Base-by-base conservation (phyloP, 75 land plant genomes). In the Sequoiadendron giganteum region DNA sequence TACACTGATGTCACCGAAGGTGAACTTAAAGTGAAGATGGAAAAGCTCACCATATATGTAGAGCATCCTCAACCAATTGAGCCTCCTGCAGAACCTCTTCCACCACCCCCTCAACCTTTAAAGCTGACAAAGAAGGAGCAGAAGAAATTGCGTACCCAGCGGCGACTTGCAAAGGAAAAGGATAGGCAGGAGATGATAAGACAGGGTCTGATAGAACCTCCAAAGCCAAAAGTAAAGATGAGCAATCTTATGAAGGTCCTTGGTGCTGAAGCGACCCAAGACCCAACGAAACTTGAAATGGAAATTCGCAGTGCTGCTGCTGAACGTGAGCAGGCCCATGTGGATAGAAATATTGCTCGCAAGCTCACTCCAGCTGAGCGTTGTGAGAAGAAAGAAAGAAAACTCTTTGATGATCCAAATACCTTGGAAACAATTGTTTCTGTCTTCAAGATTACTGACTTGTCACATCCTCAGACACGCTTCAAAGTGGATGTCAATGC, bases 31-130 rank as follows among this genome's bases (percentile, higher is more conserved):
- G 83, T 95, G 87, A 98, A 93, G 88, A 89, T 88, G 90, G 99
- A 98, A 38, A 98, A 94, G 52, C 90, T 98, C 21, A 98, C 96
- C 1, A 91, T 92, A 15, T 95, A 97, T 89, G 94, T 96, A 1
- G 96, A 95, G 87, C 99, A 98, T 54, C 99, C 99, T 86, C 94
- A 90, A 36, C 98, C 99, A 38, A 98, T 98, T 82, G 98, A 98
- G 89, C 99, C 99, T 70, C 99, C 99, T 85, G 99, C 97, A 34
- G 99, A 98, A 88, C 96, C 98, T 47, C 95, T 98, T n/a, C 96
- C 96, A 14, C 99, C 98, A 14, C 98, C 98, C 36, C 99, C 99
- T 80, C 99, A 96, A 75, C 98, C 99, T 40, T 91, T 98, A 47
- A 98, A 95, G 88, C 95, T 98, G 25, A 98, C 99, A 49, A 98